Base-by-base conservation (phyloP, 2,329 filamentous ascomycete species). In the Fusarium sp. region DNA sequence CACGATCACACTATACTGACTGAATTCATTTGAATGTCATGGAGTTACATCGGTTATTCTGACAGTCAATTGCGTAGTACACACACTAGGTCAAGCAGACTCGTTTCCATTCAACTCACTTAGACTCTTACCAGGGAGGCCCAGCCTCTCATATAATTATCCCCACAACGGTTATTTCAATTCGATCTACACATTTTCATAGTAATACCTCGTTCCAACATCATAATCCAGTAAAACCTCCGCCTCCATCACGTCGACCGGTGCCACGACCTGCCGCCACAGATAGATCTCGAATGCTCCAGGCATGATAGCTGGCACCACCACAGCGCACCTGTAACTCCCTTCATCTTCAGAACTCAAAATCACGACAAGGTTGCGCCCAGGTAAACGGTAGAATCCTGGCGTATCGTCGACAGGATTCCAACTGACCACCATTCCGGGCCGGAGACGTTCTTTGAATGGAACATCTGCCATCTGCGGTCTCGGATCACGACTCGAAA, bases 151-250 rank as follows among this genome's bases (percentile, higher is more conserved):
- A 17, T 11, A 52, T 15, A 7, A 34, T 6, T 31, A 14, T 14
- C 5, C 31, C 38, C 42, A 13, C 39, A 21, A 39, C n/a, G 9
- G 8, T n/a, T 21, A 17, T 31, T 19, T 19, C 19, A 19, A 34
- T 5, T 15, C 14, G 19, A 28, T 21, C 47, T 57, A 72, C 19
- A 75, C 40, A 13, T 61, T 65, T 24, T 79, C 72, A 44, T 83
- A 81, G 65, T 82, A 84, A 53, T 82, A 84, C 55, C 83, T 73
- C n/a, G 82, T 81, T 9, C 68, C 78, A 4, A 72, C 56, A 68
- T 84, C 82, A 65, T 83, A 84, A 67, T 84, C 81, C 11, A 84
- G 62, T 31, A 82, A 59, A 5, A 84, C 77, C 71, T 84, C 82
- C 0, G 61, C 69, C 38, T 79, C 75, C 81, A 84, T 84, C 62